phyloP scores from a whole-genome alignment of 768 basidiomycete genomes.

The Rhodosporidiobolus odoratus region DNA sequence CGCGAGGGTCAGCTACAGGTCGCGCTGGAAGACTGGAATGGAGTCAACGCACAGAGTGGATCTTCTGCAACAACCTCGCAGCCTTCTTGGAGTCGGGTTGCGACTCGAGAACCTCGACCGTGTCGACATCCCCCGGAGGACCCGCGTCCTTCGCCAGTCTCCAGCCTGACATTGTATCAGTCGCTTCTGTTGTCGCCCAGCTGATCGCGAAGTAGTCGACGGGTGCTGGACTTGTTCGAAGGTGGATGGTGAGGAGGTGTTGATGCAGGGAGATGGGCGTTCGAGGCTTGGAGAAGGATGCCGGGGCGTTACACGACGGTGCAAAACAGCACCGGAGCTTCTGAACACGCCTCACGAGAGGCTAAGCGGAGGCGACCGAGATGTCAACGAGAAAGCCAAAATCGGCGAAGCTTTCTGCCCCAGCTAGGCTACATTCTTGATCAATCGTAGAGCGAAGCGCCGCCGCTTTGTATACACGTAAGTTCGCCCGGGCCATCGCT shows the following conservation, averaged over 20 bases:
- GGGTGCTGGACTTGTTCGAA: background rate
- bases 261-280: background rate
- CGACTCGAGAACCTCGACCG: constrained; percentile 62
- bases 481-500: no score
- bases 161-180: no score
- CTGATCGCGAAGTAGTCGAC: background rate
- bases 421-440: no score
- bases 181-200: background rate
- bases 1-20: no score
- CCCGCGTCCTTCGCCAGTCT: no score
- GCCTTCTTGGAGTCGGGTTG: constrained; percentile 65
- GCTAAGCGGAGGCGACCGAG: background rate
- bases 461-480: no score
- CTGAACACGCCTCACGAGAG: no score
- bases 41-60: constrained; percentile 52
- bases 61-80: constrained; percentile 60
- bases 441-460: no score
- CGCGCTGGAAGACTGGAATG: background rate
- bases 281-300: no score
- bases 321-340: no score
- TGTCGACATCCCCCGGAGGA: constrained; percentile 23
- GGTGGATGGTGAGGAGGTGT: background rate
- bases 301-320: no score
- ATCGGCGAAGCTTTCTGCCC: no score
- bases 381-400: background rate